These are phyloP conservation scores for Dothistroma septosporum DNA, from an alignment of 2,329 filamentous ascomycete genomes.

Conservation along the genomic window DNA sequence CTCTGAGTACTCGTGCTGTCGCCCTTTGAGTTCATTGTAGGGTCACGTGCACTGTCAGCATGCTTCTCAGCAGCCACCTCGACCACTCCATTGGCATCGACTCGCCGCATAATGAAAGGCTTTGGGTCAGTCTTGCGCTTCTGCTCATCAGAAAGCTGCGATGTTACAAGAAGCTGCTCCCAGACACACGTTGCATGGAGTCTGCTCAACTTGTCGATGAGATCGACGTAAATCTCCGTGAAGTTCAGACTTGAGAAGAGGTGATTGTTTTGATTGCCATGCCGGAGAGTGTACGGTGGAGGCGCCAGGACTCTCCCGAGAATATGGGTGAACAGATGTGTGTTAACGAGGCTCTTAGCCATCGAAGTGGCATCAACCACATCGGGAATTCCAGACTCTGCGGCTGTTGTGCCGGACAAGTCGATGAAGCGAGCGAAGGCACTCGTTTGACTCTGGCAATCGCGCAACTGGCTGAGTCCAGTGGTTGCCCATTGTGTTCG, in stretches of 20 bases:
- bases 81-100: conserved; percentile 29
- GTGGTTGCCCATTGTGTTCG: conserved; percentile 68
- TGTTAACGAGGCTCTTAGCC: conserved; percentile 71
- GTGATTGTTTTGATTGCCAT: conserved; percentile 56
- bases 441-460: conserved; percentile 25
- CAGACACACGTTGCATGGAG: conserved; percentile 76
- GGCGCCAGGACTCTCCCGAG: conserved; percentile 46
- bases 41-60: neutral
- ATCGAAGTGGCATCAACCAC: conserved; percentile 64
- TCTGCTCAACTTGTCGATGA: conserved; percentile 71
- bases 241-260: conserved; percentile 75
- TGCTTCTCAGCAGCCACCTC: conserved; percentile 22
- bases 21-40: conserved; percentile 4
- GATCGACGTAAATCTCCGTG: conserved; percentile 72
- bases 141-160: conserved; percentile 69
- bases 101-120: conserved; percentile 27
- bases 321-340: conserved; percentile 71
- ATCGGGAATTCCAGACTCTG: conserved; percentile 31
- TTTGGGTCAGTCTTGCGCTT: conserved; percentile 44
- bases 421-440: conserved; percentile 23
- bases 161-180: conserved; percentile 75
- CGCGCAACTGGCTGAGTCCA: conserved; percentile 62
- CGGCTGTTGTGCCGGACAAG: conserved; percentile 9
- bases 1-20: conserved; percentile 4
- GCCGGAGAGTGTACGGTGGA: conserved; percentile 27